Evolutionary conservation across 2,329 filamentous ascomycete species (phyloP), one percentile per base, ranked within the genome.

Genomic region (Trichoderma citrinoviride): DNA sequence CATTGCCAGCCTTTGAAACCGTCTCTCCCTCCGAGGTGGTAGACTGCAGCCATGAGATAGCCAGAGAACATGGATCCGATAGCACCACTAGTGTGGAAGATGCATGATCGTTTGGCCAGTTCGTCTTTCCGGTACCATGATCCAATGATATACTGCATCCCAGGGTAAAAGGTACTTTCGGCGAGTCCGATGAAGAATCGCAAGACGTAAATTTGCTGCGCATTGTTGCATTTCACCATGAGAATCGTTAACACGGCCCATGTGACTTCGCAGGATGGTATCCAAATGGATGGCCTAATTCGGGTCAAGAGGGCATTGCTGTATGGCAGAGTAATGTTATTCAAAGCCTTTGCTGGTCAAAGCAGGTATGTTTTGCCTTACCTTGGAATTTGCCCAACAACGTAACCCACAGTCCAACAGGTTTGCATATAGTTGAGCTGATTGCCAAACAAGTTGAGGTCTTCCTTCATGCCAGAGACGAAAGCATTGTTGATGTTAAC

Each of bases 391-490:
- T 79, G 73, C 8, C 77, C 76, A 74, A 88, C 75, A 0, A 86
- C 81, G 67, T 88, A 89, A 27, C 86, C 86, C 2, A 85, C 78
- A 0, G 83, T 87, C 80, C 84, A 89, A 43, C 79, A 79, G 0
- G 84, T 82, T 66, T 75, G 73, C 69, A 79, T 73, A 44, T 85
- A 82, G 67, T 87, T 86, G n/a, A 86, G 77, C 61, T 73, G 69
- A 43, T 73, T 72, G 5, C 71, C 71, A 44, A 81, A 77, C 54
- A 87, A 77, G 2, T 75, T 71, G 0, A 86, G 73, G 61, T 86
- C 83, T 68, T 85, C 81, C 70, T 85, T 80, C 82, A 78, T 78
- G 4, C 76, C 76, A 1, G 71, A 78, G 0, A 80, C 77, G 40
- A 75, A 80, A 4, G 78, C 78, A 71, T 79, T 80, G 56, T 72